Evolutionary conservation across 2,329 filamentous ascomycete genomes (phyloP).

Genomic region (Penicillium corylophilum): DNA sequence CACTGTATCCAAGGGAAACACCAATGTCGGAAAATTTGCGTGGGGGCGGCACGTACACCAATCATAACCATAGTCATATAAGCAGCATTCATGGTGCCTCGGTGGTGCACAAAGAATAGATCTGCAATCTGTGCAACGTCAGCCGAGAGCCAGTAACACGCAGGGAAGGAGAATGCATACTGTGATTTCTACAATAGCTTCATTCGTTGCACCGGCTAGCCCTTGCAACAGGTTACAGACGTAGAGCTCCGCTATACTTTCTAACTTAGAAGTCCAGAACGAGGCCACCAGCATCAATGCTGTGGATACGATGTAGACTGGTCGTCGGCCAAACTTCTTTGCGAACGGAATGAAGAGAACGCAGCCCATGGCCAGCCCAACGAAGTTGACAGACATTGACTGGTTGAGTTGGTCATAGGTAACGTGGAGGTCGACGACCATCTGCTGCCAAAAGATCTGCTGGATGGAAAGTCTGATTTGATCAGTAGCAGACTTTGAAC

Average conservation of each 20-base stretch:
- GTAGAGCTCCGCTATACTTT: constrained; percentile 46
- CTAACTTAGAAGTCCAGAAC: constrained; percentile 46
- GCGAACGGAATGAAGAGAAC: constrained; percentile 50
- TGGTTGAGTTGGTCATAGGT: constrained; percentile 45
- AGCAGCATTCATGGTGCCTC: constrained; percentile 52
- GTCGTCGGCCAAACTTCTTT: constrained; percentile 48
- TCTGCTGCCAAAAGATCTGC: constrained; percentile 46
- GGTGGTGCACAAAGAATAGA: constrained; percentile 52
- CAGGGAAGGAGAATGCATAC: constrained; percentile 41
- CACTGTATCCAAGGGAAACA: background rate
- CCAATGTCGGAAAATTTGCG: background rate
- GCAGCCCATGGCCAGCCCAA: constrained; percentile 44
- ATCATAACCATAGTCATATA: constrained; percentile 47
- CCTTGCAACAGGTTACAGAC: constrained; percentile 45
- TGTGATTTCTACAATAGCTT: constrained; percentile 43
- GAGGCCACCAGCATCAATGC: constrained; percentile 38
- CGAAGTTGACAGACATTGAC: constrained; percentile 48
- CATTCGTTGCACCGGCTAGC: constrained; percentile 42
- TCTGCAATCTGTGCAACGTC: constrained; percentile 39
- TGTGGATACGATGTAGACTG: constrained; percentile 47
- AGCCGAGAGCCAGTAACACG: background rate
- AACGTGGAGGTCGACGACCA: constrained; percentile 47
- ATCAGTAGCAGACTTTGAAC: background rate
- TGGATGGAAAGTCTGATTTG: constrained; percentile 38
- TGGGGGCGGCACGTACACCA: constrained; percentile 26